Evolutionary conservation across 176 grass and related monocot genomes (phyloP).

Genomic region (Urochloa ruziziensis): DNA sequence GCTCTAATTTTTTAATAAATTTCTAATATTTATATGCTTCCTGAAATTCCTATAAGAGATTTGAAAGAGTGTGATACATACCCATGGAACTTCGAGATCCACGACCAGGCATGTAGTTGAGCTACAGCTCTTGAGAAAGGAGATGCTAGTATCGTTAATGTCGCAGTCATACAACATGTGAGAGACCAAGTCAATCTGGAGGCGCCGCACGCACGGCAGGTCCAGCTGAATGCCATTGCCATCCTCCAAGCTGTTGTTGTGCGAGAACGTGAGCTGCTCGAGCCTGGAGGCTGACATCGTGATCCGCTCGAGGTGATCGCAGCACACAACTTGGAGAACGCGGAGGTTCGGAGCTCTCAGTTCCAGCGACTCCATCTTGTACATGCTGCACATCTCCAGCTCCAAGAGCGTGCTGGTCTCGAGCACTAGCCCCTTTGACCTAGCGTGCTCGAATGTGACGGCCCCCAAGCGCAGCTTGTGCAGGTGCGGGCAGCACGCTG

Average conservation of each 20-base stretch:
- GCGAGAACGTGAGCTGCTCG: neutral
- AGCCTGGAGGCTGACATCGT: neutral
- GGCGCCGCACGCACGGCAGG: neutral
- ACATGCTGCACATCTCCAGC: neutral
- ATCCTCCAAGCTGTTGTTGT: neutral
- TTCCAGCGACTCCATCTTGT: neutral
- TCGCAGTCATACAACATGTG: neutral
- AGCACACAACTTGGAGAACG: neutral
- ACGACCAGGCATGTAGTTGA: neutral
- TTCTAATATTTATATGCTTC: too few relatives aligned
- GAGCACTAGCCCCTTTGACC: too few relatives aligned
- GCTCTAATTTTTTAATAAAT: too few relatives aligned
- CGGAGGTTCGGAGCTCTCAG: neutral
- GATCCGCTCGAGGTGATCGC: neutral
- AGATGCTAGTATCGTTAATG: neutral
- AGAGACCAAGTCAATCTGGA: neutral
- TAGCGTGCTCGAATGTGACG: neutral
- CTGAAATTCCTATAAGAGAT: too few relatives aligned
- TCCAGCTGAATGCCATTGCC: neutral
- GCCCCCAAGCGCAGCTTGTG: neutral
- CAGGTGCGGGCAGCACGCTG: neutral
- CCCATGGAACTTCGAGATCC: neutral
- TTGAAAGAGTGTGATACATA: neutral
- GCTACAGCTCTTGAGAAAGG: neutral
- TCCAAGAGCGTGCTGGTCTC: neutral